A percentile compares a stretch with the other conserved stretches of the same genome.
Evolutionary conservation across 768 basidiomycete genomes (phyloP).

Genomic region (Leucosporidium creatinivorum): DNA sequence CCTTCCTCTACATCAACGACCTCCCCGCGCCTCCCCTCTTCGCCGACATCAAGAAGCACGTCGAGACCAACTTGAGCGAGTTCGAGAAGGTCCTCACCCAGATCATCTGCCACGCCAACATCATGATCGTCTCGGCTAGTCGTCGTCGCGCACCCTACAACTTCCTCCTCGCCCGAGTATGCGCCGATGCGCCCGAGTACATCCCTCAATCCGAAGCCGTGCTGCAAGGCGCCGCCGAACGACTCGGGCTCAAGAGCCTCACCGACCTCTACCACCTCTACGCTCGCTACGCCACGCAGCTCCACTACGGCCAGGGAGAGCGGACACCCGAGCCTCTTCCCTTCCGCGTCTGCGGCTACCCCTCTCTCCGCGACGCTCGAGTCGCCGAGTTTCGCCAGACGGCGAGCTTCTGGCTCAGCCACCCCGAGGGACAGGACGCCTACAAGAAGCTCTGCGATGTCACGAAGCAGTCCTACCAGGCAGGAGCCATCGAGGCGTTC

Average conservation of each 20-base stretch:
- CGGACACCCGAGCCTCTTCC: conserved; percentile 46
- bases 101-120: conserved; percentile 62
- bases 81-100: conserved; percentile 70
- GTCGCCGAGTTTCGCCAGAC: conserved; percentile 60
- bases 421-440: conserved; percentile 41
- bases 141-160: conserved; percentile 76
- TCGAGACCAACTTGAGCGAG: conserved; percentile 53
- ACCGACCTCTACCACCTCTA: conserved; percentile 68
- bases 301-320: not conserved
- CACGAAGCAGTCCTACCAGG: conserved; percentile 38
- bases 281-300: conserved; percentile 51
- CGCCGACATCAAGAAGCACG: conserved; percentile 47
- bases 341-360: conserved; percentile 67
- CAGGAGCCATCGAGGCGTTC: conserved; percentile 54
- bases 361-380: conserved; percentile 59
- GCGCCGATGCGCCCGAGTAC: conserved; percentile 39
- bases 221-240: conserved; percentile 55
- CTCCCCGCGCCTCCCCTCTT: conserved; percentile 44
- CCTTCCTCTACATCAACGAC: conserved; percentile 23
- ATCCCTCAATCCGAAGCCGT: conserved; percentile 47
- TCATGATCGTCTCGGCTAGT: conserved; percentile 68
- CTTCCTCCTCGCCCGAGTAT: conserved; percentile 67
- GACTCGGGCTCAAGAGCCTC: conserved; percentile 59
- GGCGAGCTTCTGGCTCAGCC: conserved; percentile 56
- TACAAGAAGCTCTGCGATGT: conserved; percentile 61